These are phyloP conservation scores for Ophiostoma tasmaniense DNA, from an alignment of 2,329 filamentous ascomycete species.

Conservation along the genomic window DNA sequence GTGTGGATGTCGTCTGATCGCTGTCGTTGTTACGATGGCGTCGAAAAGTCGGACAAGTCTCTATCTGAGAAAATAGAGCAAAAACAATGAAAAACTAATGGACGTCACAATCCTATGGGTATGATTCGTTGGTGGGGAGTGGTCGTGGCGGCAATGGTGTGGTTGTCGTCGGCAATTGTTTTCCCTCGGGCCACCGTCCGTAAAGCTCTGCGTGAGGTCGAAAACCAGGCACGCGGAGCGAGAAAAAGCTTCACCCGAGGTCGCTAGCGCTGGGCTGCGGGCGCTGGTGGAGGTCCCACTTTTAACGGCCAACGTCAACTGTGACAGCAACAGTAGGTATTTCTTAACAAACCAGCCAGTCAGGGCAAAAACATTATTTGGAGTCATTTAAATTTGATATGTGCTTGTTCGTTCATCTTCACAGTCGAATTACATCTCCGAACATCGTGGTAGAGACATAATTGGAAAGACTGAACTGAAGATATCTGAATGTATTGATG, in stretches of 20 bases:
- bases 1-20: background rate
- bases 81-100: background rate
- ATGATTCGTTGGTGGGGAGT: background rate
- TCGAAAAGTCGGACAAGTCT: background rate
- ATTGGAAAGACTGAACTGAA: no score
- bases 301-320: background rate
- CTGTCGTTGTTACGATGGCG: background rate
- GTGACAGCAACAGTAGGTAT: background rate
- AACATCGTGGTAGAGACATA: no score
- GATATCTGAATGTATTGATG: no score
- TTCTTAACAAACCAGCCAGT: background rate
- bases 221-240: conserved; percentile 6
- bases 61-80: background rate
- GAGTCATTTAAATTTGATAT: no score
- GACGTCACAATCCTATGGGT: background rate
- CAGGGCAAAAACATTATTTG: no score
- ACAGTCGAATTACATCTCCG: no score
- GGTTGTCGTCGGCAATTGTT: conserved; percentile 18
- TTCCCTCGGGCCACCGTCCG: conserved; percentile 17
- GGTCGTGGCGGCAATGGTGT: background rate
- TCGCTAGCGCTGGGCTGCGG: conserved; percentile 8
- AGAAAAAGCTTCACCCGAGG: conserved; percentile 19
- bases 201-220: background rate
- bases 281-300: conserved; percentile 5
- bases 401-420: no score